Conservation (phyloP, 1,284 basidiomycete genomes). For the Puccinia hordei region DNA sequence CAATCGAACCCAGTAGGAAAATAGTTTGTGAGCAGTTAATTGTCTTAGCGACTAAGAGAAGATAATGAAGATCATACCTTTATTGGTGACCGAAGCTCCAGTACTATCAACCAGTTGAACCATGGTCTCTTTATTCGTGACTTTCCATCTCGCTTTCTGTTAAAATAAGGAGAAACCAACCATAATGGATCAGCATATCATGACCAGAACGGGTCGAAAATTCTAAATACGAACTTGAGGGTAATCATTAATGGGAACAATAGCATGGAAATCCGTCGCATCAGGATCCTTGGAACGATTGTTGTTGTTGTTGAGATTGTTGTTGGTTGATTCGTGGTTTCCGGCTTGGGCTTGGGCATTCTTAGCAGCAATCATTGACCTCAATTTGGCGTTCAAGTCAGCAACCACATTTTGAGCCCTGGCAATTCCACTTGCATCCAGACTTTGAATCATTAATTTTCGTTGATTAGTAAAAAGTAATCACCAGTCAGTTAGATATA, state of each 20-base stretch:
- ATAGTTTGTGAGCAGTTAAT: conserved; percentile 9
- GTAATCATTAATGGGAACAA: conserved; percentile 76
- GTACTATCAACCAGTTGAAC: conserved; percentile 92
- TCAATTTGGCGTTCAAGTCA: conserved; percentile 83
- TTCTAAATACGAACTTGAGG: conserved; percentile 33
- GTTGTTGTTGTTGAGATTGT: conserved; percentile 56
- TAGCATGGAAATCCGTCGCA: conserved; percentile 98
- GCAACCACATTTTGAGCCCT: conserved; percentile 68
- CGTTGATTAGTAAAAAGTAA: background rate
- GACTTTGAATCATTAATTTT: conserved; percentile 59
- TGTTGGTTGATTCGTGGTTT: conserved; percentile 32
- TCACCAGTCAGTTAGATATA: background rate
- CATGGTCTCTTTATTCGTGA: conserved; percentile 99
- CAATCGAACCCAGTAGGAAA: background rate
- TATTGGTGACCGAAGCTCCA: conserved; percentile 95
- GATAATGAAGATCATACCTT: conserved; percentile 65
- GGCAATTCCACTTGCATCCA: conserved; percentile 53
- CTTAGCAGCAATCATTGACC: conserved; percentile 77
- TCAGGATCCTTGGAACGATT: conserved; percentile 74
- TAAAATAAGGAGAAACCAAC: conserved; percentile 57
- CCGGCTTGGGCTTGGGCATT: conserved; percentile 62
- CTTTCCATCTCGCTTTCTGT: conserved; percentile 97
- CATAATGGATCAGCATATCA: background rate
- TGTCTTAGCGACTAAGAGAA: conserved; percentile 28
- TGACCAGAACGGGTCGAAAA: background rate